Conservation (phyloP, 2,329 filamentous ascomycete genomes). For the Alternaria arborescens region DNA sequence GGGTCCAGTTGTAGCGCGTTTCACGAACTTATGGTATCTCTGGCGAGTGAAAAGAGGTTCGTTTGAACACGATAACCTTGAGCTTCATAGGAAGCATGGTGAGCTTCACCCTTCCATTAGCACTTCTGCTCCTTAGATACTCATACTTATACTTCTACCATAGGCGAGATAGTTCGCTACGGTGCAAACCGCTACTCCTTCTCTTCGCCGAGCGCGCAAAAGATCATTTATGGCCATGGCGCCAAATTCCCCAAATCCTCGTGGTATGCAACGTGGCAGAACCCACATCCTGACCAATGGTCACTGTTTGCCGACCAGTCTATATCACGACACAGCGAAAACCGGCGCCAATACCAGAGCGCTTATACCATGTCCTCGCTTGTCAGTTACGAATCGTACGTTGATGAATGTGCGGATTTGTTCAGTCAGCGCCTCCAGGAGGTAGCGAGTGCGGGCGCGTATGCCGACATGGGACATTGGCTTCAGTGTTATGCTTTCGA, state of each 20-base stretch:
- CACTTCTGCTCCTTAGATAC: not conserved
- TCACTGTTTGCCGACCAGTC: conserved; percentile 51
- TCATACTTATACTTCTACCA: not conserved
- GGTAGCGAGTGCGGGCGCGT: conserved; percentile 31
- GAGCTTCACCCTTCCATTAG: not conserved
- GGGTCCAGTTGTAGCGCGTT: conserved; percentile 18
- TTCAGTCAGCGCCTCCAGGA: conserved; percentile 41
- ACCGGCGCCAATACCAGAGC: conserved; percentile 40
- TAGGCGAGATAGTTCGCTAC: conserved; percentile 17
- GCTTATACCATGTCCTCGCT: conserved; percentile 31
- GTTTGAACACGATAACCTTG: conserved; percentile 21
- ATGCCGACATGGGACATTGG: conserved; percentile 37
- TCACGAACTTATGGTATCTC: conserved; percentile 26
- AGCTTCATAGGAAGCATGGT: conserved; percentile 22
- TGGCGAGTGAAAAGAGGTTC: conserved; percentile 11
- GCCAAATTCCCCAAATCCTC: conserved; percentile 30
- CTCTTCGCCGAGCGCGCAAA: conserved; percentile 17
- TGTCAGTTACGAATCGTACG: conserved; percentile 50
- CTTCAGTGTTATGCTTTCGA: conserved; percentile 53
- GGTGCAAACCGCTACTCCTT: conserved; percentile 20
- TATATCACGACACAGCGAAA: conserved; percentile 48
- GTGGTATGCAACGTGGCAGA: conserved; percentile 30
- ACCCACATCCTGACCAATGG: conserved; percentile 36
- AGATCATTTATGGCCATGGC: conserved; percentile 31
- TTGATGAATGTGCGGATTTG: conserved; percentile 48